A percentile compares a stretch with the other conserved stretches of the same genome.
These are phyloP conservation scores for Suhomyces bolitotheri DNA, from an alignment of 1,139 yeast genomes.

Conservation along the genomic window DNA sequence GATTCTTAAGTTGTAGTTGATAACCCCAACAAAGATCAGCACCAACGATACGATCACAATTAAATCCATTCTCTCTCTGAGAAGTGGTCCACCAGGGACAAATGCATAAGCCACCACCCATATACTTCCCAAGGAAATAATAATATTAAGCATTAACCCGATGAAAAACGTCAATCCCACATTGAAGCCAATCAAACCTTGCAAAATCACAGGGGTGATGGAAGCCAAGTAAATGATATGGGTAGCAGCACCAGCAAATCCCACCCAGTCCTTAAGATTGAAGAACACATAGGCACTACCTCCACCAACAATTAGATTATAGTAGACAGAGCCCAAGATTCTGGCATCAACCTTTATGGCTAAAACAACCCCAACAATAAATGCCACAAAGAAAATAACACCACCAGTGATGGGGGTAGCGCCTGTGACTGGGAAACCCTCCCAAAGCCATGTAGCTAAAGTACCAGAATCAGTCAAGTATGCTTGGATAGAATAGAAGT, in stretches of 20 bases:
- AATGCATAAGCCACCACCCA: conserved; percentile 99
- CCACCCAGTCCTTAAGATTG: conserved; percentile 70
- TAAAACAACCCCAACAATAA: conserved; percentile 54
- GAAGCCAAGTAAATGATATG: conserved; percentile 65
- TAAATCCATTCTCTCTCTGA: conserved; percentile 85
- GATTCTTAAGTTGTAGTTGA: conserved; percentile 33
- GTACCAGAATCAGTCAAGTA: conserved; percentile 83
- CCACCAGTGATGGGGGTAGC: conserved; percentile 93
- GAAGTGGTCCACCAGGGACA: conserved; percentile 87
- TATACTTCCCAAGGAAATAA: conserved; percentile 75
- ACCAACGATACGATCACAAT: conserved; percentile 49
- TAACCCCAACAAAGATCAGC: conserved; percentile 47
- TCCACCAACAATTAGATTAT: conserved; percentile 44
- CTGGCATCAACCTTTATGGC: conserved; percentile 30
- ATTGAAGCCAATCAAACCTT: conserved; percentile 55
- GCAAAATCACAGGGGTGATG: conserved; percentile 63
- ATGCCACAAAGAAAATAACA: conserved; percentile 58
- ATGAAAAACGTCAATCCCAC: conserved; percentile 60
- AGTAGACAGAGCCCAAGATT: conserved; percentile 26
- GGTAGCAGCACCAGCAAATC: conserved; percentile 72
- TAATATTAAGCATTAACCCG: conserved; percentile 55
- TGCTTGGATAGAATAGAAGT: conserved; percentile 71
- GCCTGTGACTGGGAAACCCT: conserved; percentile 84
- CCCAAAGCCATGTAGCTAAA: conserved; percentile 89
- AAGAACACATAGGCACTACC: conserved; percentile 53